Base-by-base conservation (phyloP, 805 yeast genomes). In the Sugiyamaella lignohabitans region DNA sequence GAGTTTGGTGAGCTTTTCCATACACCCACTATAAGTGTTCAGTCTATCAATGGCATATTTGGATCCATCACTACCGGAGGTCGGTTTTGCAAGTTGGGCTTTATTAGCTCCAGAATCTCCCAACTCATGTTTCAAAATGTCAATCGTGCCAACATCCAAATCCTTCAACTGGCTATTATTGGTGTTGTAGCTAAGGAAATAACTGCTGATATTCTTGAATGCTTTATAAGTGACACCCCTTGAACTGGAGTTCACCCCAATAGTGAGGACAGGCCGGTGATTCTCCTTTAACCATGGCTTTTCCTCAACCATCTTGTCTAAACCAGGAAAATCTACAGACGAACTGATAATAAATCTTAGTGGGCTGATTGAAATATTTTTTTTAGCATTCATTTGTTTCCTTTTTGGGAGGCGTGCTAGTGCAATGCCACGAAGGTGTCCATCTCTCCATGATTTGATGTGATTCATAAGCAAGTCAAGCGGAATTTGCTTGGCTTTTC, bases 401-500 rank as follows among this genome's bases (percentile, higher is more conserved):
- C n/a, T n/a, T 27, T 27, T 27, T 8, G 32, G 32, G 14, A 8
- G 14, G 14, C 14, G 8, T 27, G 11, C 14, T 27, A 8, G 8
- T 14, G 14, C 14, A 27, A 27, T 27, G 14, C 14, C 14, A 27
- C 14, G 14, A 8, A 27, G 14, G 32, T 27, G 14, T 27, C 32
- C 32, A 35, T 45, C 40, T 17, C 48, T 29, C 51, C 51, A 50
- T 4, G 18, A 23, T 8, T 30, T 17, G 11, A 60, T 6, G 42
- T 57, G 53, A 14, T 45, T 49, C 32, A 61, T 29, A 10, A 59
- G 45, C 1, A 48, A 45, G 32, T 59, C 63, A 16, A 58, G 40
- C 1, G 63, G 59, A 2, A 49, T 42, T 14, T 35, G 32, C 38
- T 50, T 50, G n/a, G 22, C 49, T 3, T 49, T 36, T 8, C 34